Conservation (phyloP, 768 basidiomycete species). For the Hygrocybe coccinea region DNA sequence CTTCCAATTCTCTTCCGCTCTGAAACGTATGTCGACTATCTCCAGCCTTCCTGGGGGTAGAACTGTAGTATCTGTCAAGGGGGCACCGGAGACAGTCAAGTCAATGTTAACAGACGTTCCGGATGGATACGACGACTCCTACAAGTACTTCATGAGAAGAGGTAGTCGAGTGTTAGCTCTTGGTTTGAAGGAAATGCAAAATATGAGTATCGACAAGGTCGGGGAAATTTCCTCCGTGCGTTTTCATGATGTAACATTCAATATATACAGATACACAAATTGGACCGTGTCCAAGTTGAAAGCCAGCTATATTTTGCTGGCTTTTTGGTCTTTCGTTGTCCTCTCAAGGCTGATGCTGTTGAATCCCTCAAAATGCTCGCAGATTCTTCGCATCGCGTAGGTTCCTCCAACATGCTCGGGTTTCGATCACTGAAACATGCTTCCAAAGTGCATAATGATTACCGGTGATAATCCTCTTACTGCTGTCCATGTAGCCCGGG, state of each 20-base stretch:
- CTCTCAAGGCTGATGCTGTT: conserved; percentile 90
- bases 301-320: conserved; percentile 79
- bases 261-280: conserved; percentile 69
- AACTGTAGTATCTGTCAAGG: conserved; percentile 77
- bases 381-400: conserved; percentile 92
- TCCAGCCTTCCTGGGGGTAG: conserved; percentile 58
- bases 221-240: conserved; percentile 12
- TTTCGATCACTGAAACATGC: neutral
- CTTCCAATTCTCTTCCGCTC: conserved; percentile 95
- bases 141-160: conserved; percentile 88
- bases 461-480: conserved; percentile 98
- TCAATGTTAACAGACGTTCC: conserved; percentile 75
- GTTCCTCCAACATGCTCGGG: conserved; percentile 26
- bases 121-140: conserved; percentile 83
- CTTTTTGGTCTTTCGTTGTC: conserved; percentile 98
- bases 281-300: conserved; percentile 80
- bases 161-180: conserved; percentile 93
- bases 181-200: conserved; percentile 78
- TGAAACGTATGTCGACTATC: conserved; percentile 97
- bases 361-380: conserved; percentile 88
- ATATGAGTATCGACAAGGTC: conserved; percentile 67
- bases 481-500: conserved; percentile 90
- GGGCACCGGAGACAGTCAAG: conserved; percentile 96
- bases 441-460: conserved; percentile 94
- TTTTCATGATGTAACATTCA: neutral